These are phyloP conservation scores for Nitzschia palea DNA, from an alignment of 108 stramenopile species.

Conservation along the genomic window DNA sequence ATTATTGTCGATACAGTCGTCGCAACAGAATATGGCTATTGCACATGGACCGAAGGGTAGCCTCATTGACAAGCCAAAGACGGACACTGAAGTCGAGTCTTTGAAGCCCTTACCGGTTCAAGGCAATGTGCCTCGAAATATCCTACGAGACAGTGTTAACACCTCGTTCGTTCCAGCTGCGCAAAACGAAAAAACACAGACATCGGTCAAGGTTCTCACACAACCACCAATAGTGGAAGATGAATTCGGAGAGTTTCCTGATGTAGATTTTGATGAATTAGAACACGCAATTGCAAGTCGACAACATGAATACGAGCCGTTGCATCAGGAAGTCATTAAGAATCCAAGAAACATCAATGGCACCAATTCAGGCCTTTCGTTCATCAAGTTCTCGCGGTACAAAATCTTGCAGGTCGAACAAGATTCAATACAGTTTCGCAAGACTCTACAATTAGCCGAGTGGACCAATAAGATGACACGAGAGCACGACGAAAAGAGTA, in stretches of 20 bases:
- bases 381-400: conserved; percentile 71
- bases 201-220: neutral
- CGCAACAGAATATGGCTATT: neutral
- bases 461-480: conserved; percentile 50
- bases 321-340: conserved; percentile 15
- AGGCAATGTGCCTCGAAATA: no score
- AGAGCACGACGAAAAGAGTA: conserved; percentile 27
- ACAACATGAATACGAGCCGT: neutral
- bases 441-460: conserved; percentile 52
- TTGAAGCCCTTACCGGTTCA: no score
- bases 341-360: conserved; percentile 13
- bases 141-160: no score
- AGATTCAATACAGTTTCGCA: conserved; percentile 50
- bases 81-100: no score
- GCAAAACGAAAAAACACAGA: no score
- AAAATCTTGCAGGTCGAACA: conserved; percentile 52
- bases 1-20: conserved; percentile 23
- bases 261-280: conserved; percentile 56
- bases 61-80: no score
- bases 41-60: no score
- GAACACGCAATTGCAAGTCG: conserved; percentile 33
- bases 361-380: conserved; percentile 15
- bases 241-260: conserved; percentile 58
- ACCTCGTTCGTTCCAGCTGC: no score
- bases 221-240: conserved; percentile 29